phyloP scores from a whole-genome alignment of 306 rosid species.

The Myrica gale region DNA sequence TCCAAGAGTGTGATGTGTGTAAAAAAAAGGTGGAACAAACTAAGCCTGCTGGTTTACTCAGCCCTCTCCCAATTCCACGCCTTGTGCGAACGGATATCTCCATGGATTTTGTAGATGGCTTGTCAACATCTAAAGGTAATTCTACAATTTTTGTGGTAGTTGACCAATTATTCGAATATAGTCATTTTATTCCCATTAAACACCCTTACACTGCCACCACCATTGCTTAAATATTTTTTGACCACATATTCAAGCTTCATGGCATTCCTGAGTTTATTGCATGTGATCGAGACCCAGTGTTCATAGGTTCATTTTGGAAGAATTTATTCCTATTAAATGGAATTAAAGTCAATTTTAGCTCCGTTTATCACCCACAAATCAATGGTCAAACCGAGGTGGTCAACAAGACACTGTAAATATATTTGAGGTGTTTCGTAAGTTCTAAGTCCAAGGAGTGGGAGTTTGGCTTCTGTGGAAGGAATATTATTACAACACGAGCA shows the following conservation, averaged over 20 bases:
- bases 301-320: neutral
- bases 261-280: neutral
- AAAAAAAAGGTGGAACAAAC: neutral
- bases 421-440: neutral
- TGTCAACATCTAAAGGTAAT: neutral
- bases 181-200: neutral
- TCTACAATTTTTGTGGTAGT: neutral
- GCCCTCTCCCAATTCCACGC: neutral
- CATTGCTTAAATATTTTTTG: too few relatives aligned
- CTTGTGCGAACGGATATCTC: neutral
- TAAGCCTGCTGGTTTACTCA: fast-evolving
- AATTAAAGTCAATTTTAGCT: neutral
- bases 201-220: neutral
- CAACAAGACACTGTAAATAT: neutral
- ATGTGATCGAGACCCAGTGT: neutral
- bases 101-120: neutral
- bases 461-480: neutral
- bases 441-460: neutral
- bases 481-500: neutral
- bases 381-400: neutral
- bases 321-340: neutral
- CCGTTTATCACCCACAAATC: neutral
- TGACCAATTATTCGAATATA: neutral
- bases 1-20: neutral
- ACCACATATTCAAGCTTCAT: neutral